Evolutionary conservation across 805 yeast species (phyloP), one percentile per base, ranked within the genome.

Genomic region (Wickerhamomyces ciferrii): DNA sequence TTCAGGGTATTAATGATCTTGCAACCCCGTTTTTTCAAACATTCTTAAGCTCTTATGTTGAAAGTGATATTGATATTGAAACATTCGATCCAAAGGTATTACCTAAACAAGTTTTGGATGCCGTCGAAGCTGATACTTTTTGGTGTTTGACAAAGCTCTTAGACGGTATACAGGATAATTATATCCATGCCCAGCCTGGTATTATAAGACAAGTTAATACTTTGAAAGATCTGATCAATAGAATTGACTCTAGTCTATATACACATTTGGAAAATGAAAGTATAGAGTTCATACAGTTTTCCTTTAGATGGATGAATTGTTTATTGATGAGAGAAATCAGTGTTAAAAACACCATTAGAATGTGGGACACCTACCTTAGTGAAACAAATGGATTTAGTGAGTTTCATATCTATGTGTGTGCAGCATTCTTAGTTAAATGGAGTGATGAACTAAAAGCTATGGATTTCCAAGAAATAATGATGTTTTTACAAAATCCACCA

Each of bases 281-380:
- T 42, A 80, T 94, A n/a, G 96, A 94, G 65, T 94, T 94, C 59
- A 81, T 94, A 52, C 99, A 94, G 66, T 94, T 94, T 65, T 81
- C 97, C 19, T 94, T 94, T 69, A 75, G 99, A 54, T 94, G 99
- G 99, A 94, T 94, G 98, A 94, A 94, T 67, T 94, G 99, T 69
- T 70, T 94, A 58, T 70, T 94, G 43, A 94, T 94, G 99, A 79
- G 99, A 53, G 99, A 94, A 58, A 74, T 94, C 40, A 80, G 84
- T 38, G 81, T 94, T 58, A 70, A 71, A 27, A 78, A 88, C 49
- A 86, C 91, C 5, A 82, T 91, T 20, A 74, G 99, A 47, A 92
- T 94, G 96, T 94, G 99, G 98, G 99, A 94, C 61, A 91, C 99
- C 0, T 94, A 94, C 63, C 64, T 87, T 4, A 77, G 87, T 43